Conservation (phyloP, 805 yeast genomes). For the Wickerhamiella alocasiicola region DNA sequence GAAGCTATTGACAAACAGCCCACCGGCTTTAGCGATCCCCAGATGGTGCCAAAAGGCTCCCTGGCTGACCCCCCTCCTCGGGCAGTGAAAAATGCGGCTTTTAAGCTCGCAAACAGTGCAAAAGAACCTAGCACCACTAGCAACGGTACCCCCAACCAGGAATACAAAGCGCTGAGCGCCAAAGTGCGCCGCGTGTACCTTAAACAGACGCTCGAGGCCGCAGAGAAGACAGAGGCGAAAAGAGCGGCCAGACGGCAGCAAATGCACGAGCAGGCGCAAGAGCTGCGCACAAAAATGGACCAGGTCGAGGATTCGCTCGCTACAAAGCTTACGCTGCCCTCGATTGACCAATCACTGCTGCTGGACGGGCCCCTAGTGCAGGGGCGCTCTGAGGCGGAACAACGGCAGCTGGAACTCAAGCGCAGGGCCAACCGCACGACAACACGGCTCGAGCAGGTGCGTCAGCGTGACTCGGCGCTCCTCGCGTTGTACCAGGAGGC, state of each 20-base stretch:
- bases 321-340: conserved; percentile 60
- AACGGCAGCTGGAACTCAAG: conserved; percentile 41
- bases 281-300: conserved; percentile 24
- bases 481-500: conserved; percentile 64
- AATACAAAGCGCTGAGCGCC: conserved; percentile 41
- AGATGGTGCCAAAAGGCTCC: conserved; percentile 54
- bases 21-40: conserved; percentile 56
- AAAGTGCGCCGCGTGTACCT: conserved; percentile 63
- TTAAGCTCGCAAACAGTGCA: conserved; percentile 44
- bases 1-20: conserved; percentile 36
- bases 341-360: conserved; percentile 44
- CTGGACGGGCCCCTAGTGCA: conserved; percentile 60
- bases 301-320: conserved; percentile 32
- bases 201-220: conserved; percentile 45
- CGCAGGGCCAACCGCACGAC: conserved; percentile 54
- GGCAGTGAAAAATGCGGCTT: conserved; percentile 40
- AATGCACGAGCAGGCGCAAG: conserved; percentile 28
- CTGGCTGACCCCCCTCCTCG: conserved; percentile 38
- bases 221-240: conserved; percentile 37
- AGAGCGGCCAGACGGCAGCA: conserved; percentile 30
- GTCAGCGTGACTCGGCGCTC: conserved; percentile 42
- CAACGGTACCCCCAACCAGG: conserved; percentile 24
- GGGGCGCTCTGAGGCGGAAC: conserved; percentile 60
- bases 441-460: conserved; percentile 39
- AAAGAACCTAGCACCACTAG: conserved; percentile 31